Evolutionary conservation across 371 early-diverging fungal species (phyloP).

Genomic region (Mortierella sp.): DNA sequence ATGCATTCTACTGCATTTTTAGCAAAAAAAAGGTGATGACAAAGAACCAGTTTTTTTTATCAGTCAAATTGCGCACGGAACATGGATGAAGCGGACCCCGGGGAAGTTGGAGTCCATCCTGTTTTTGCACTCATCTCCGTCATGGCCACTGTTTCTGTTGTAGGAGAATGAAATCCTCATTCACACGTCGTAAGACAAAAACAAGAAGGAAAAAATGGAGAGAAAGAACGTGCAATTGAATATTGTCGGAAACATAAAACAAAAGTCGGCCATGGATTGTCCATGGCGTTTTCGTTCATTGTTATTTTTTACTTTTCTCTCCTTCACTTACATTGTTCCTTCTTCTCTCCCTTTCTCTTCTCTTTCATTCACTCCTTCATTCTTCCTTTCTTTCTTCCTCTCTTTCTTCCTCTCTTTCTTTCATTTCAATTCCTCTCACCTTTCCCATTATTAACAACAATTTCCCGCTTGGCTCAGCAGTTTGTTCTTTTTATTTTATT

Average conservation of each 20-base stretch:
- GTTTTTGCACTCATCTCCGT: not conserved
- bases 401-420: not conserved
- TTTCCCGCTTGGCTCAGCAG: not conserved
- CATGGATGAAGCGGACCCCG: conserved; percentile 9
- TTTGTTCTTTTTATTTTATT: not conserved
- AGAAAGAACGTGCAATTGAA: not conserved
- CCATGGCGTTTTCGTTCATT: not conserved
- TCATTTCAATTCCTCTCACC: too few species aligned
- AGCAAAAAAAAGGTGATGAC: too few species aligned
- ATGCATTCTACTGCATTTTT: too few species aligned
- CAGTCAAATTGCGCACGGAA: not conserved
- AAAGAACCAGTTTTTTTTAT: too few species aligned
- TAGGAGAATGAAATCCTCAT: not conserved
- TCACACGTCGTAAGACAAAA: not conserved
- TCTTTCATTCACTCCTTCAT: too few species aligned
- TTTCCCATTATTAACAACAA: too few species aligned
- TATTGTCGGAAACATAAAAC: not conserved
- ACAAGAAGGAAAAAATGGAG: not conserved
- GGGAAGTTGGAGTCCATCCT: not conserved
- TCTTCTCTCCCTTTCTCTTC: not conserved
- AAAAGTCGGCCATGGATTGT: not conserved
- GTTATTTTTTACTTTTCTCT: not conserved
- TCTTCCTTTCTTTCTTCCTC: not conserved
- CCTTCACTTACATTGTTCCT: not conserved
- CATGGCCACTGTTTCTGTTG: not conserved